Evolutionary conservation across 2,329 filamentous ascomycete genomes (phyloP).

Genomic region (Nectriaceae sp.): DNA sequence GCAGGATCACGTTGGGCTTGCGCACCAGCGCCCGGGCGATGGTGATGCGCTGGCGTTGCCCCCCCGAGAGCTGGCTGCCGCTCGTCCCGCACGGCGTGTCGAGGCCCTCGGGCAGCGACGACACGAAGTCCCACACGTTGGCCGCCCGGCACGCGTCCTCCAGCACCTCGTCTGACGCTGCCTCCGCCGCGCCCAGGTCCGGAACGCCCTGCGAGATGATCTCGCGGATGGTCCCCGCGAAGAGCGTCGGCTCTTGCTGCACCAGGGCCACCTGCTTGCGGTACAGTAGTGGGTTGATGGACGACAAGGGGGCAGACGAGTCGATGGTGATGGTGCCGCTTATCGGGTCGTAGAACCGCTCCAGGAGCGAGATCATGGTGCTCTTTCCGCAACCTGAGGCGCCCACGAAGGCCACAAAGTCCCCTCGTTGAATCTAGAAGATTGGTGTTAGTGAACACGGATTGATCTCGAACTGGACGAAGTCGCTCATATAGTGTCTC

Average conservation of each 20-base stretch:
- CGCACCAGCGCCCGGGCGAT: conserved; percentile 64
- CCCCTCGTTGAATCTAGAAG: conserved; percentile 53
- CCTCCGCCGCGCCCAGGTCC: too few relatives aligned
- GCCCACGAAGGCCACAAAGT: conserved; percentile 56
- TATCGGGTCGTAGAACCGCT: conserved; percentile 43
- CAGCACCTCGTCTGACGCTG: conserved; percentile 24
- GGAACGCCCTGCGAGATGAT: conserved; percentile 62
- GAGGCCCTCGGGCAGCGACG: conserved; percentile 47
- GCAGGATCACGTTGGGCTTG: conserved; percentile 25
- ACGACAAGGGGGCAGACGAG: too few relatives aligned
- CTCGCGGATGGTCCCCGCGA: conserved; percentile 78
- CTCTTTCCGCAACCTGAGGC: conserved; percentile 56
- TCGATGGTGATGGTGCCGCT: conserved; percentile 49
- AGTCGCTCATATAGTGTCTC: conserved; percentile 39
- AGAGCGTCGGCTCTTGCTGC: conserved; percentile 65
- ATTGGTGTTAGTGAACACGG: conserved; percentile 22
- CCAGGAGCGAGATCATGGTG: conserved; percentile 54
- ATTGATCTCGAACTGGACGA: conserved; percentile 55
- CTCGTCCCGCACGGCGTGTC: conserved; percentile 62
- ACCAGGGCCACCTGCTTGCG: conserved; percentile 56
- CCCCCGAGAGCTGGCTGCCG: conserved; percentile 67
- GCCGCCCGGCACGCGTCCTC: conserved; percentile 51
- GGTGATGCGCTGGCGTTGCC: conserved; percentile 67
- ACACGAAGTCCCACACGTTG: conserved; percentile 51
- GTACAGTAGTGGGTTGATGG: conserved; percentile 47